Base-by-base conservation (phyloP, 495 filamentous ascomycete species). In the Penicillium bovifimosum region DNA sequence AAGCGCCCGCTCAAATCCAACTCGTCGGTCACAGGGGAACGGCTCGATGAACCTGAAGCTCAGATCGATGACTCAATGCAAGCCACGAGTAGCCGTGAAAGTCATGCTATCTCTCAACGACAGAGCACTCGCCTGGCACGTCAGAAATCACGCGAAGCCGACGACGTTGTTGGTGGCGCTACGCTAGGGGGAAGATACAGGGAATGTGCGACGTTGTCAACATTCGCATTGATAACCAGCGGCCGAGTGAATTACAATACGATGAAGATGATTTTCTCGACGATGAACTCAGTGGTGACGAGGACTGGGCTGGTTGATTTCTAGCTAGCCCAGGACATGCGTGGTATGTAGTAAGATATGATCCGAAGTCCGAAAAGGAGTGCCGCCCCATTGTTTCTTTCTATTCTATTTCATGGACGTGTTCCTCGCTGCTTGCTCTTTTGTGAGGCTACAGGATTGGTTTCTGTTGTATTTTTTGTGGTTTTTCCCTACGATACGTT, bases 211-310 rank as follows among this genome's bases (percentile, higher is more conserved):
- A 90, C 20, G 71, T 81, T 31, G 89, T 96, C n/a, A 80, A 82
- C 39, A 77, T 96, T 39, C 74, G 81, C 16, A 86, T 96, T 45
- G 91, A 95, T 61, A 92, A 95, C 64, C 81, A 87, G 58, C 82
- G 90, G 38, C 86, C 86, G 16, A 78, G 73, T 1, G 91, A 93
- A 57, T 75, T 71, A n/a, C 84, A 85, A 35, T 86, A 79, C 56
- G 79, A 77, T 17, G 90, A 92, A 70, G 77, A 77, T 9, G 87
- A 96, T 59, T 96, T 96, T 62, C 62, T 95, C 3, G 88, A 93
- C 55, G 73, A 74, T 10, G 85, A 88, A 49, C 60, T 68, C 1
- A 83, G 82, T 53, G 83, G 83, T 4, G 87, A 92, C 53, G 88
- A 90, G 52, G 90, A 95, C 46, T 95, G 90, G 89, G 74, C 80